phyloP scores from a whole-genome alignment of 2,329 filamentous ascomycete species.

The Sclerotinia glacialis region DNA sequence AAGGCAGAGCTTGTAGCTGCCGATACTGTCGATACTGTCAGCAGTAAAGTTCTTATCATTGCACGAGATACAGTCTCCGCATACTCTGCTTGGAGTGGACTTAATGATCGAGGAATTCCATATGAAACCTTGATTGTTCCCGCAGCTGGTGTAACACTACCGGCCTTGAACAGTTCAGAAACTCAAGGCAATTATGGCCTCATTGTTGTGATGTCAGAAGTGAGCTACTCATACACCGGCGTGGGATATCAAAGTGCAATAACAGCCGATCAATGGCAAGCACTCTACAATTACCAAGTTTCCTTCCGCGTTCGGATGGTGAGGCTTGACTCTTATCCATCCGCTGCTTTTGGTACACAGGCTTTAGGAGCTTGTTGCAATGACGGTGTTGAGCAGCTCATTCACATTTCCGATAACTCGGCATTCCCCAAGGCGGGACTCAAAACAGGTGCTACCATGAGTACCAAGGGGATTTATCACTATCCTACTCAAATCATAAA shows the following conservation, averaged over 20 bases:
- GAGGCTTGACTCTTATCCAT: constrained; percentile 56
- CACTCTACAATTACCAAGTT: constrained; percentile 56
- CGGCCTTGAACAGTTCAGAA: constrained; percentile 47
- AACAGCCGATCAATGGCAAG: constrained; percentile 54
- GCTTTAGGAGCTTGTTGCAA: constrained; percentile 46
- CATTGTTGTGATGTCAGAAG: constrained; percentile 45
- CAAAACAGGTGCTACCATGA: constrained; percentile 44
- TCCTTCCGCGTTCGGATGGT: constrained; percentile 59
- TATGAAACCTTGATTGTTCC: constrained; percentile 54
- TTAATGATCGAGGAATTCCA: constrained; percentile 60
- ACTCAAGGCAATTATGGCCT: constrained; percentile 53
- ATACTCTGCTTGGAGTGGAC: constrained; percentile 50
- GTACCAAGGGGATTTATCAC: constrained; percentile 54
- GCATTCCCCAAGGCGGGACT: constrained; percentile 55
- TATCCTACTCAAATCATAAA: constrained; percentile 56
- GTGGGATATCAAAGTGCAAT: constrained; percentile 38
- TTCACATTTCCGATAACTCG: constrained; percentile 50
- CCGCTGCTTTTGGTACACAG: constrained; percentile 46
- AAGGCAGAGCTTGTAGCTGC: background rate
- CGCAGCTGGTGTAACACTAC: constrained; percentile 49
- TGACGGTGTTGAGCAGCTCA: constrained; percentile 47
- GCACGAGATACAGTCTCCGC: constrained; percentile 51
- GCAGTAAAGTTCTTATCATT: constrained; percentile 54
- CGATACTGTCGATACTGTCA: constrained; percentile 24
- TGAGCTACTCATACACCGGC: constrained; percentile 43